Base-by-base conservation (phyloP, 2,329 filamentous ascomycete species). In the Elsinoe australis region DNA sequence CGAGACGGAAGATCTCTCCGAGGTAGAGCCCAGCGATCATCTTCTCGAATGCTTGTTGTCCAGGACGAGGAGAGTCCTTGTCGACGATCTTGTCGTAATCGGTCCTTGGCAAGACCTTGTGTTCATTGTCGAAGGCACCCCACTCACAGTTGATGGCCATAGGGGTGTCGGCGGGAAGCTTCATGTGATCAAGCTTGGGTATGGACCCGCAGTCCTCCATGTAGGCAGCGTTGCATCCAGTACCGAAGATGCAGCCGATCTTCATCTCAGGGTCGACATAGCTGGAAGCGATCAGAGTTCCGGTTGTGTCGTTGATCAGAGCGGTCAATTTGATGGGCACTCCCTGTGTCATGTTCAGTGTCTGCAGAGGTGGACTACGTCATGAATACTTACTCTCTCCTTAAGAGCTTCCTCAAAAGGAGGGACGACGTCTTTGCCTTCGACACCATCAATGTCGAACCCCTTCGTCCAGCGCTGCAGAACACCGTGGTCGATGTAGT, bases 91-190 rank as follows among this genome's bases (percentile, higher is more conserved):
- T 52, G 50, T 71, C 69, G 57, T 67, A 95, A 50, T 78, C 78
- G 19, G 89, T 95, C 48, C 81, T 78, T 9, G 89, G 89, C 9
- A 95, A 81, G 48, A 95, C 83, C 59, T 83, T 76, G 71, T 90
- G 84, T 67, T 94, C 86, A 66, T 95, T 95, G 67, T 95, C 90
- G 61, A 96, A 95, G 26, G 90, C 89, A 56, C 90, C 90, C 78
- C 89, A 95, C 67, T 96, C 90, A 72, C 89, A 95, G 74, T 95
- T 95, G 71, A 96, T 95, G 46, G 87, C 88, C 75, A 95, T 94
- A 38, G 82, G 85, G 55, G 78, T 79, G 54, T 92, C 83, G 0
- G 87, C 73, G 42, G 88, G 85, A 29, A 96, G 78, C 60, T 94
- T 92, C 74, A 94, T 78, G 70, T 95, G 81, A 8, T 85, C 87